A percentile compares a stretch with the other conserved stretches of the same genome.
Evolutionary conservation across 441 rosid species (phyloP).

Genomic region (Dalechampia spathulata): DNA sequence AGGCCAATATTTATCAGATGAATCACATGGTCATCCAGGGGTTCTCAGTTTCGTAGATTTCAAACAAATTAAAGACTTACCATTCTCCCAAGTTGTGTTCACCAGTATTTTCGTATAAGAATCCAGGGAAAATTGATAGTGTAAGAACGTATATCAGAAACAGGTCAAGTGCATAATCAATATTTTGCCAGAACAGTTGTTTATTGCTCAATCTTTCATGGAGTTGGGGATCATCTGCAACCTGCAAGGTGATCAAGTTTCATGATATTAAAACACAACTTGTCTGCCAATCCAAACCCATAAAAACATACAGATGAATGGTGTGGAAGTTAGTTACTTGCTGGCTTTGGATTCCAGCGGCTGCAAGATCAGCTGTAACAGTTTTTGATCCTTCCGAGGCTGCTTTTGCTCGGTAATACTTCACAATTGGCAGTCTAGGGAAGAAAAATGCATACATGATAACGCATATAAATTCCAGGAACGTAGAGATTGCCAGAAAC

Average conservation of each 20-base stretch:
- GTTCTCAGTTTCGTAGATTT: no score
- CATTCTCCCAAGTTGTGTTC: conserved; percentile 52
- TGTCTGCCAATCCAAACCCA: no score
- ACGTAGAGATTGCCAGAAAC: conserved; percentile 43
- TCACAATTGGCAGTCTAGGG: conserved; percentile 54
- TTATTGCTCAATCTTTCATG: conserved; percentile 39
- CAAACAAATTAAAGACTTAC: conserved; percentile 25
- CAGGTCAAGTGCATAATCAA: conserved; percentile 43
- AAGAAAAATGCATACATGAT: conserved; percentile 46
- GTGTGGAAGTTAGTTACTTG: conserved; percentile 16
- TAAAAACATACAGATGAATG: no score
- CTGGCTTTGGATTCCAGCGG: conserved; percentile 42
- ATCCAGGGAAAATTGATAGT: conserved; percentile 72
- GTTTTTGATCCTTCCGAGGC: conserved; percentile 70
- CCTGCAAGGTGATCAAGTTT: conserved; percentile 3
- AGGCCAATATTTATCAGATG: no score
- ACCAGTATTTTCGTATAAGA: conserved; percentile 65
- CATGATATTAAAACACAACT: background rate
- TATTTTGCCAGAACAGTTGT: conserved; percentile 33
- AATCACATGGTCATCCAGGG: no score
- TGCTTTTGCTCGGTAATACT: conserved; percentile 56
- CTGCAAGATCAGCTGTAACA: conserved; percentile 63
- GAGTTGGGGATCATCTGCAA: conserved; percentile 20
- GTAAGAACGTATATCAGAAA: conserved; percentile 48
- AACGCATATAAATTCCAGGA: conserved; percentile 50